phyloP scores from a whole-genome alignment of 257 asterid species.

The Galeopsis tetrahit region DNA sequence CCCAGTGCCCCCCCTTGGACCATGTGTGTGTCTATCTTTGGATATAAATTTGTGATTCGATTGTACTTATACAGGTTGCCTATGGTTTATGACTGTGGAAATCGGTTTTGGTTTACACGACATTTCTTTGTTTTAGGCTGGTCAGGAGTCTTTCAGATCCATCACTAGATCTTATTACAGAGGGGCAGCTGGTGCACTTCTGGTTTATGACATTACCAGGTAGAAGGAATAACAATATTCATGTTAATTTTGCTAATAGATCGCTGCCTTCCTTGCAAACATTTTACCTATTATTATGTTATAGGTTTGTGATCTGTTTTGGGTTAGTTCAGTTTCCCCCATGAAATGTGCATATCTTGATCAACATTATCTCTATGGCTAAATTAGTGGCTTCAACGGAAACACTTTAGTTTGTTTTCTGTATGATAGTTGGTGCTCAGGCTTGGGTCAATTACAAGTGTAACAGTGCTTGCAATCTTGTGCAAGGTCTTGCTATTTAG shows the following conservation, averaged over 20 bases:
- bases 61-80: not conserved
- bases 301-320: not conserved
- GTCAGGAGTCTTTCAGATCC: conserved; percentile 58
- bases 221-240: conserved; percentile 4
- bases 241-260: not conserved
- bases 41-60: conserved; percentile 5
- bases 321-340: not conserved
- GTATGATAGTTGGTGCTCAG: conserved; percentile 8
- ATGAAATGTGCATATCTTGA: not conserved
- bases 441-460: not conserved
- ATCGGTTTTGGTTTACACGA: not conserved
- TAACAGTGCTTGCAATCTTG: not conserved
- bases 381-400: not conserved
- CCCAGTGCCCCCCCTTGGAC: too few relatives aligned
- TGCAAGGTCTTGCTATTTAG: not conserved
- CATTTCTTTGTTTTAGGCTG: conserved; percentile 41
- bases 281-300: not conserved
- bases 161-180: conserved; percentile 52
- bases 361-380: not conserved
- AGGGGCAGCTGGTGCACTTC: conserved; percentile 62
- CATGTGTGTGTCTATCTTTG: not conserved
- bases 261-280: not conserved
- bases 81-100: not conserved
- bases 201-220: conserved; percentile 53
- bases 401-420: not conserved